Evolutionary conservation across 768 basidiomycete genomes (phyloP), one percentile per base, ranked within the genome.

Genomic region (Punctularia strigosozonata): DNA sequence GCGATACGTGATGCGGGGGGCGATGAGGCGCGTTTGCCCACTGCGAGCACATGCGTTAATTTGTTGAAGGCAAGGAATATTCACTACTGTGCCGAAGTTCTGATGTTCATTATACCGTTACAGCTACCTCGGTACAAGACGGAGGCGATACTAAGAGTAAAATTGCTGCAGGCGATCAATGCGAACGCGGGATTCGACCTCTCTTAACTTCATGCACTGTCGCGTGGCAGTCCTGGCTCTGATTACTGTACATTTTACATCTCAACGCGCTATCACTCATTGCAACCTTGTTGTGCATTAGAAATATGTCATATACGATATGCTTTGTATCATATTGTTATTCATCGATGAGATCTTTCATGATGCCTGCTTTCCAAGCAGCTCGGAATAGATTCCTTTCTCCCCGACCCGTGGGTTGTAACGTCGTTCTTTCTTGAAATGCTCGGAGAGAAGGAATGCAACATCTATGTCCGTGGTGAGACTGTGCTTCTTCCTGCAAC

Each of bases 121-220:
- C 43, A 87, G 82, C 69, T 91, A 12, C 86, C 86, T 12, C 60
- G 69, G 26, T 87, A 88, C 53, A 57, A 61, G 39, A 76, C 63
- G 48, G 81, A 84, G 54, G 57, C 58, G 17, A 65, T 72, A 2
- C 63, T 98, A 18, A 66, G 74, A 7, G 62, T 72, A 36, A 97
- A 95, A 58, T 62, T 97, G 21, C 51, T 92, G 4, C 82, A 89
- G 50, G 87, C 90, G 1, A 87, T 98, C 51, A 81, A 69, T 31
- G 77, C 88, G 0, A 81, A 80, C 30, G 87, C 90, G 4, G 92
- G 92, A 2, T 98, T 98, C 45, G 92, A 97, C 61, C 65, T 97
- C 36, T 95, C 91, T 7, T 95, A 52, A 47, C 20, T 24, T 14
- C 8, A 14, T 17, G 13, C 14, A 6, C 19, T 40, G 17, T 38